Conservation (phyloP, 129 eudicot species). For the Tagetes patula region DNA sequence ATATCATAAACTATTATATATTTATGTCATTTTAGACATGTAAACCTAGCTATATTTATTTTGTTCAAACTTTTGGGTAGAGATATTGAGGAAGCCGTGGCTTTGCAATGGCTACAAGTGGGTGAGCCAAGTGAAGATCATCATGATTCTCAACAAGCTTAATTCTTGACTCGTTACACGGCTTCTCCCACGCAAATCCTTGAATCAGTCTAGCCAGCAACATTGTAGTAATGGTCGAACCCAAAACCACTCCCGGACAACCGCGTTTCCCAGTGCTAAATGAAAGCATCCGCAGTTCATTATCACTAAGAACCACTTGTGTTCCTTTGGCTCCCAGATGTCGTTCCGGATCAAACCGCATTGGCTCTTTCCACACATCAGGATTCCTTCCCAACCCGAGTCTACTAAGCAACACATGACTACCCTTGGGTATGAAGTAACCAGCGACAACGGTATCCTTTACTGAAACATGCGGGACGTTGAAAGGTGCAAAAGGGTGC, state of each 20-base stretch:
- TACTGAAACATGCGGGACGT: conserved; percentile 23
- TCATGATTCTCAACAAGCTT: background rate
- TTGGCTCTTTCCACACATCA: conserved; percentile 27
- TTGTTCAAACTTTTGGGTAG: no score
- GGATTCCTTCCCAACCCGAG: conserved; percentile 24
- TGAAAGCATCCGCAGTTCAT: conserved; percentile 22
- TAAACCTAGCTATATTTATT: no score
- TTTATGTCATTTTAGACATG: no score
- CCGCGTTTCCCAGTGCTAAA: conserved; percentile 34
- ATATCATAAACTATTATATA: no score
- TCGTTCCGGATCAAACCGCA: conserved; percentile 30
- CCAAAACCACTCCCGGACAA: conserved; percentile 29
- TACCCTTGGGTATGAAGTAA: conserved; percentile 38
- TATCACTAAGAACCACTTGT: conserved; percentile 23
- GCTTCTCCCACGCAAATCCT: conserved; percentile 13
- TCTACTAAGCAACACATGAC: conserved; percentile 26
- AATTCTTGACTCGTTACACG: background rate
- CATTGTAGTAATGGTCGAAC: conserved; percentile 16
- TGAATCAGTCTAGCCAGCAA: conserved; percentile 18
- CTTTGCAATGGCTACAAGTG: no score
- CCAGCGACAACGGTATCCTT: conserved; percentile 16
- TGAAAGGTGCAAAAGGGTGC: conserved; percentile 28
- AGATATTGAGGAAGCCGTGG: no score
- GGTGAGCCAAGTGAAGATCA: no score
- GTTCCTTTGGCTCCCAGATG: conserved; percentile 18